Percentiles rank a stretch among this genome's conserved stretches.
These are phyloP conservation scores for Lipomyces yamadae DNA, from an alignment of 805 yeast species.

Conservation along the genomic window DNA sequence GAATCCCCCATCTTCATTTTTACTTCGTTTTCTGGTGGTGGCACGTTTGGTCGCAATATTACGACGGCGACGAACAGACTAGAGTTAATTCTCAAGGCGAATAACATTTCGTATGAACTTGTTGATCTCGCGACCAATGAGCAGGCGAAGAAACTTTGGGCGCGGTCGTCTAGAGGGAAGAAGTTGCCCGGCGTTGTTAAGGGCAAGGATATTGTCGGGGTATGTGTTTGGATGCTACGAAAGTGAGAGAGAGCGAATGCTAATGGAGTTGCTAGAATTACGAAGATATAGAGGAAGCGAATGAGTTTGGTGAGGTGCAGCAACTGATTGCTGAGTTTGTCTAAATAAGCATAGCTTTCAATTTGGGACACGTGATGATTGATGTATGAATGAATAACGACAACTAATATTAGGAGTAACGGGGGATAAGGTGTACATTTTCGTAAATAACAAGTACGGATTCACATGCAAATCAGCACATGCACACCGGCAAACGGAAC, in stretches of 20 bases:
- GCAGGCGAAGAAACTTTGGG: constrained; percentile 84
- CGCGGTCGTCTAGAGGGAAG: constrained; percentile 70
- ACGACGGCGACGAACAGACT: constrained; percentile 76
- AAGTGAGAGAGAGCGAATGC: background rate
- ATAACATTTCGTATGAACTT: constrained; percentile 66
- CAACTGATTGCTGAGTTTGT: constrained; percentile 34
- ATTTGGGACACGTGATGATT: too few species aligned
- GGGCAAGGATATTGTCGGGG: constrained; percentile 82
- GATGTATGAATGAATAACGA: too few species aligned
- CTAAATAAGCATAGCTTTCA: background rate
- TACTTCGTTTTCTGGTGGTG: constrained; percentile 86
- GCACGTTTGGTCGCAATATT: constrained; percentile 62
- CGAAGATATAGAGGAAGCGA: constrained; percentile 84
- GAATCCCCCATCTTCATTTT: constrained; percentile 59
- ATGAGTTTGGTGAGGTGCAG: constrained; percentile 55
- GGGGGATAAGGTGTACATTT: too few species aligned
- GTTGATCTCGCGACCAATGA: constrained; percentile 88
- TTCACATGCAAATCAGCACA: background rate
- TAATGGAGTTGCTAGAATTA: constrained; percentile 50
- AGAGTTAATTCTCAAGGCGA: constrained; percentile 74
- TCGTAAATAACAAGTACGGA: too few species aligned
- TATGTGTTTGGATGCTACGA: constrained; percentile 14
- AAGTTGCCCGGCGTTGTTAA: constrained; percentile 84
- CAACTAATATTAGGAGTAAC: too few species aligned
- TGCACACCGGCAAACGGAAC: background rate